These are phyloP conservation scores for Larix kaempferi DNA, from an alignment of 75 land plant genomes.

Conservation along the genomic window DNA sequence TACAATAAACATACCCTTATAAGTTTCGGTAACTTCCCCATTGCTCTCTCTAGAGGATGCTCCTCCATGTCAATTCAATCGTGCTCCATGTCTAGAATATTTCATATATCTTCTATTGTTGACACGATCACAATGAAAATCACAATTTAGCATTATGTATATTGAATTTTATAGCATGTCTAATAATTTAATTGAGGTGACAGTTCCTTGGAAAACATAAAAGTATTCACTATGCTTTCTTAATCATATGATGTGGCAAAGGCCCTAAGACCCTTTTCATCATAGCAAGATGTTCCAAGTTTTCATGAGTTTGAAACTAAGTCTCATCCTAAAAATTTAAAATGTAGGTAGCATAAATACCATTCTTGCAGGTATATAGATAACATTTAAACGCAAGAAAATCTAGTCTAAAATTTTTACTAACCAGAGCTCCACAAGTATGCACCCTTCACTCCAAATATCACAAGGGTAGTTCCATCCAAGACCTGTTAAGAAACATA, in stretches of 20 bases:
- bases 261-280: constrained; percentile 73
- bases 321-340: constrained; percentile 53
- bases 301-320: constrained; percentile 77
- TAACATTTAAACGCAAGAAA: not conserved
- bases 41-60: not conserved
- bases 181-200: too few relatives aligned
- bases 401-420: constrained; percentile 21
- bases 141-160: not conserved
- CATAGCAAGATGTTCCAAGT: constrained; percentile 82
- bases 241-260: constrained; percentile 59
- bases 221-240: constrained; percentile 50
- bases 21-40: not conserved
- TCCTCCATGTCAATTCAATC: not conserved
- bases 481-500: constrained; percentile 29
- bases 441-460: constrained; percentile 88
- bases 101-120: not conserved
- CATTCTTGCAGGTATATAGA: not conserved
- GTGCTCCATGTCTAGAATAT: not conserved
- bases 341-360: not conserved
- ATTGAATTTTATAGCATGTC: too few relatives aligned
- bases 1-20: not conserved
- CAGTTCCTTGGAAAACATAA: too few relatives aligned
- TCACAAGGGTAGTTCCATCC: constrained; percentile 88
- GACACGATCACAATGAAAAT: not conserved
- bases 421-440: constrained; percentile 71